Conservation (phyloP, 1,139 yeast species). For the Pneumocystis canis region DNA sequence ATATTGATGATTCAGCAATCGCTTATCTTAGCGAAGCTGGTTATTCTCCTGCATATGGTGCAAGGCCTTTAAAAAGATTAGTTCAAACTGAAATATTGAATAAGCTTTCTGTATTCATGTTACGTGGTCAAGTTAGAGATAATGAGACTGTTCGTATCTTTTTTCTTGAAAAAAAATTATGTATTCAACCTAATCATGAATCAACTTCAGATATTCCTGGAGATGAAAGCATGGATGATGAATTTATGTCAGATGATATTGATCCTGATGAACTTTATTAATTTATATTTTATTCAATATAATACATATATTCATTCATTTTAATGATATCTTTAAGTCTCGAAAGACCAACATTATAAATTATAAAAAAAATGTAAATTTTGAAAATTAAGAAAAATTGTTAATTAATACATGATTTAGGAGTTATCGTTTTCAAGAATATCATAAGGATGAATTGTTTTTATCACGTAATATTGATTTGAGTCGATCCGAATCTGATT, state of each 20-base stretch:
- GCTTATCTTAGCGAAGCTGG: conserved; percentile 75
- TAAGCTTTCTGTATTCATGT: conserved; percentile 69
- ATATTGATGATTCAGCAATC: conserved; percentile 57
- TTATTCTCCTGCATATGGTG: conserved; percentile 87
- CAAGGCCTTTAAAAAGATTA: conserved; percentile 89
- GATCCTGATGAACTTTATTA: not conserved
- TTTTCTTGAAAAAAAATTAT: conserved; percentile 40
- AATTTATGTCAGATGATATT: conserved; percentile 24
- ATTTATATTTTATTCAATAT: not conserved
- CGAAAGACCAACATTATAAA: not conserved
- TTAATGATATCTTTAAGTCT: not conserved
- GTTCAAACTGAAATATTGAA: conserved; percentile 81
- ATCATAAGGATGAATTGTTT: not conserved
- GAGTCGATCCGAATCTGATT: conserved; percentile 18
- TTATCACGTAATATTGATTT: not conserved
- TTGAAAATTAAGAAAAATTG: not conserved
- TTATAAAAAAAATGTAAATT: not conserved
- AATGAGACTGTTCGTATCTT: conserved; percentile 67
- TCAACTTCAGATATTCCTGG: conserved; percentile 23
- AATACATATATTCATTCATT: not conserved
- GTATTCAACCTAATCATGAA: conserved; percentile 77
- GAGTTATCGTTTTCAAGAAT: not conserved
- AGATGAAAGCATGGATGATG: conserved; percentile 35
- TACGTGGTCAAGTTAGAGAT: conserved; percentile 75
- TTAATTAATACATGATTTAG: not conserved